Conservation (phyloP, 164 flowering plant genomes). For the Litsea cubeba region DNA sequence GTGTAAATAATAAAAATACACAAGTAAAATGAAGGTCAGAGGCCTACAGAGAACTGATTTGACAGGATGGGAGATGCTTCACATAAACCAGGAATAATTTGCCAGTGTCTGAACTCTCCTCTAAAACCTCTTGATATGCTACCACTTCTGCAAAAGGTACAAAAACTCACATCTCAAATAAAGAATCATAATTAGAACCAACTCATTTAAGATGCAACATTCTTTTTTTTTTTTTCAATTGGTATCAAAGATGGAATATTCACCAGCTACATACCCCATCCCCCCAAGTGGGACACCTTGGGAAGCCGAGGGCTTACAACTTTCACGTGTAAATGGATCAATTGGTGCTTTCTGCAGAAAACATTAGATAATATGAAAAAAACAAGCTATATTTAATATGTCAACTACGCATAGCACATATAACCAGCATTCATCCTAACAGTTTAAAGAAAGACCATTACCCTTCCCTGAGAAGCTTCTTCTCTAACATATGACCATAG, state of each 20-base stretch:
- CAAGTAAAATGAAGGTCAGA: constrained; percentile 14
- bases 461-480: constrained; percentile 99
- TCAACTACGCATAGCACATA: not conserved
- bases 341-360: constrained; percentile 88
- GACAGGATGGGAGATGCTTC: constrained; percentile 93
- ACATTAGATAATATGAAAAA: not conserved
- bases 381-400: not conserved
- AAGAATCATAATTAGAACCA: constrained; percentile 1
- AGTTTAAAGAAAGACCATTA: constrained; percentile 14
- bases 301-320: constrained; percentile 94
- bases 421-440: not conserved
- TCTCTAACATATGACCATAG: constrained; percentile 92
- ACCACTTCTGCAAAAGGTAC: constrained; percentile 66
- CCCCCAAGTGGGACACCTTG: constrained; percentile 99
- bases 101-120: constrained; percentile 94
- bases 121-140: constrained; percentile 99
- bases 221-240: not conserved
- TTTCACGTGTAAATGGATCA: constrained; percentile 88
- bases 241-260: not conserved
- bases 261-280: constrained; percentile 74
- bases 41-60: constrained; percentile 91
- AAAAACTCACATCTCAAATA: not conserved
- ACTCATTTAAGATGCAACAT: not conserved
- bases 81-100: constrained; percentile 82
- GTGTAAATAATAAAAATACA: no score